phyloP scores from a whole-genome alignment of 306 rosid genomes.

The Quillaja saponaria region DNA sequence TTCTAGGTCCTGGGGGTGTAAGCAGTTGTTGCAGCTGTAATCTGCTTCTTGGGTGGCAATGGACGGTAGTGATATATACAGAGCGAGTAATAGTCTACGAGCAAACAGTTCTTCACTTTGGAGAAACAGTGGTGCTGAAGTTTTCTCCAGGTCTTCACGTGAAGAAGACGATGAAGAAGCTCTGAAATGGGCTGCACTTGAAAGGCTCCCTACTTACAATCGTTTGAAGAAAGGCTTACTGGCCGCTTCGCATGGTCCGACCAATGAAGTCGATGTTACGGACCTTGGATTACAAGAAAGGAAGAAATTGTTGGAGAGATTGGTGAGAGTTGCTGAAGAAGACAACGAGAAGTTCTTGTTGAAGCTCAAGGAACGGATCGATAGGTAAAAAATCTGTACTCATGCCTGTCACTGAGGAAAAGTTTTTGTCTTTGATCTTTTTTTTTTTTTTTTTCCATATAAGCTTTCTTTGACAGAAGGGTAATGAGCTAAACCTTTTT shows the following conservation, averaged over 20 bases:
- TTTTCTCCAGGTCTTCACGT: conserved; percentile 44
- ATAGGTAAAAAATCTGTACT: conserved; percentile 44
- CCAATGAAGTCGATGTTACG: conserved; percentile 50
- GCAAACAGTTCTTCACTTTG: conserved; percentile 35
- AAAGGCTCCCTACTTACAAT: conserved; percentile 69
- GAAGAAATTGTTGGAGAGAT: conserved; percentile 38
- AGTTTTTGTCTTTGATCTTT: too few species aligned
- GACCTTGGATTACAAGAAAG: conserved; percentile 51
- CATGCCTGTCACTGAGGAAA: not conserved
- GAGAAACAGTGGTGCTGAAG: conserved; percentile 42
- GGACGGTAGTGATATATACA: conserved; percentile 46
- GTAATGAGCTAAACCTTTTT: too few species aligned
- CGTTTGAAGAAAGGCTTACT: conserved; percentile 74
- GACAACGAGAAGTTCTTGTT: conserved; percentile 47
- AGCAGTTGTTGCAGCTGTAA: not conserved
- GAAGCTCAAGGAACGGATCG: conserved; percentile 65
- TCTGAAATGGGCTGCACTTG: conserved; percentile 71
- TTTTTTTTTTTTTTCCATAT: not conserved
- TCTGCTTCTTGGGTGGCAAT: conserved; percentile 20
- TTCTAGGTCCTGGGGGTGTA: conserved; percentile 21
- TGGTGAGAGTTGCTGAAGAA: conserved; percentile 45
- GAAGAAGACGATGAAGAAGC: conserved; percentile 64
- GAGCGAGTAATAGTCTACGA: conserved; percentile 38
- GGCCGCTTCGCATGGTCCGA: conserved; percentile 40
- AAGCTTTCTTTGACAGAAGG: not conserved